A percentile compares a stretch with the other conserved stretches of the same genome.
phyloP scores from a whole-genome alignment of 371 early-diverging fungal species.

The Syncephalastrum monosporum region DNA sequence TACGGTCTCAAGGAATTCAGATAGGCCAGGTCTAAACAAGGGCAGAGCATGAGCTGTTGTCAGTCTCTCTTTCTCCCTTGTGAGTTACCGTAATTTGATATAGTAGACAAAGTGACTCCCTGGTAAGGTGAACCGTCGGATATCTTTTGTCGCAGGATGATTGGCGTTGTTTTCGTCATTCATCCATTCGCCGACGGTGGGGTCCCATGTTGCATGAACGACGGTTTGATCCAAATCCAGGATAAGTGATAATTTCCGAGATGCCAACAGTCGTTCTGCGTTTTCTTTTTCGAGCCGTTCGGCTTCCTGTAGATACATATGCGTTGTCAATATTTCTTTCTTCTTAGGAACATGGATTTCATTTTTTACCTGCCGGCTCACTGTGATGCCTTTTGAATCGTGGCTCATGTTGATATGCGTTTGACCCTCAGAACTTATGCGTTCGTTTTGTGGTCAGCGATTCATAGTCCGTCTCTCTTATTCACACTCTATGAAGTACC shows the following conservation, averaged over 20 bases:
- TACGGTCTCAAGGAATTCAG: conserved; percentile 74
- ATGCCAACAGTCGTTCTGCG: conserved; percentile 61
- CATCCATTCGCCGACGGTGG: conserved; percentile 80
- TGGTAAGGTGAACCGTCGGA: conserved; percentile 73
- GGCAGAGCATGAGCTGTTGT: background rate
- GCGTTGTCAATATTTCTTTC: background rate
- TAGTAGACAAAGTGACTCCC: conserved; percentile 72
- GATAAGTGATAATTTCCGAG: conserved; percentile 87
- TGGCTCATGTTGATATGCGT: conserved; percentile 77
- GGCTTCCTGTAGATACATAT: conserved; percentile 64
- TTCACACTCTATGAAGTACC: conserved; percentile 21
- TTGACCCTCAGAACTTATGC: conserved; percentile 15
- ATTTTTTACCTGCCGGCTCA: conserved; percentile 55
- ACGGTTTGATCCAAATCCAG: conserved; percentile 99
- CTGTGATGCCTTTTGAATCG: conserved; percentile 69
- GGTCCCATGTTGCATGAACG: conserved; percentile 93
- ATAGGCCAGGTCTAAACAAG: conserved; percentile 68
- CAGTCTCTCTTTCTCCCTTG: too few species aligned
- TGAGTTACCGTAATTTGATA: conserved; percentile 71
- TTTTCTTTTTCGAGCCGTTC: conserved; percentile 73
- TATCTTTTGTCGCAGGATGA: conserved; percentile 59
- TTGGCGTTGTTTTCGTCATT: conserved; percentile 68
- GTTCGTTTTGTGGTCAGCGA: background rate
- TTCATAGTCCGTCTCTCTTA: too few species aligned
- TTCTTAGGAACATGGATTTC: background rate